Evolutionary conservation across 2,329 filamentous ascomycete genomes (phyloP).

Genomic region (Botrytis cinerea): DNA sequence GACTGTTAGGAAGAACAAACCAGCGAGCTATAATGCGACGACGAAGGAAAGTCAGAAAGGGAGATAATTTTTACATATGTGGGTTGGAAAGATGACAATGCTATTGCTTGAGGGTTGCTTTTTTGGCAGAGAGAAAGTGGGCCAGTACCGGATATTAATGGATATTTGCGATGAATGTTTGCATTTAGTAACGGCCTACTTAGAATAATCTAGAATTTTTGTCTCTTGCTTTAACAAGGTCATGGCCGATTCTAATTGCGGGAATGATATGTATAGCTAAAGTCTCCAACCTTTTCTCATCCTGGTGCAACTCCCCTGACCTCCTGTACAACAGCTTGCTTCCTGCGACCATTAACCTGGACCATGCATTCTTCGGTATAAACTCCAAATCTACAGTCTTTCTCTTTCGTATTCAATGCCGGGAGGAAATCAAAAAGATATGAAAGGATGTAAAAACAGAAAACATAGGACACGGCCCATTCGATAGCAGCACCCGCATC

Average conservation of each 20-base stretch:
- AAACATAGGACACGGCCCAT: constrained; percentile 76
- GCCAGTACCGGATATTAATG: neutral
- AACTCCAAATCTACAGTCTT: constrained; percentile 16
- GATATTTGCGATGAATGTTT: neutral
- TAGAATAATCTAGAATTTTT: neutral
- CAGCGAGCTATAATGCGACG: constrained; percentile 22
- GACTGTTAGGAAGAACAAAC: constrained; percentile 26
- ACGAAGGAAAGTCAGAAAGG: neutral
- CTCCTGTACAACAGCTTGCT: neutral
- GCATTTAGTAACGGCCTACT: too few species aligned
- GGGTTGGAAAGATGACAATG: neutral
- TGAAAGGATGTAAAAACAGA: constrained; percentile 81
- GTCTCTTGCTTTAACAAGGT: neutral
- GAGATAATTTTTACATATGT: neutral
- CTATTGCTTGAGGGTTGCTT: neutral
- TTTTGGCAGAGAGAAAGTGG: neutral
- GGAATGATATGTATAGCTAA: neutral
- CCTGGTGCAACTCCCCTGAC: neutral
- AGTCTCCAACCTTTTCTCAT: neutral
- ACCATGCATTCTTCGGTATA: constrained; percentile 13
- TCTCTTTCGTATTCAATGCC: constrained; percentile 45
- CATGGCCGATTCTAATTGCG: neutral
- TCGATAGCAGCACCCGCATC: constrained; percentile 77
- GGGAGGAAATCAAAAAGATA: constrained; percentile 86
- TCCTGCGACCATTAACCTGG: neutral